Evolutionary conservation across 192 early-diverging fungal genomes (phyloP), one percentile per base, ranked within the genome.

Genomic region (Phlyctochytrium arcticum): DNA sequence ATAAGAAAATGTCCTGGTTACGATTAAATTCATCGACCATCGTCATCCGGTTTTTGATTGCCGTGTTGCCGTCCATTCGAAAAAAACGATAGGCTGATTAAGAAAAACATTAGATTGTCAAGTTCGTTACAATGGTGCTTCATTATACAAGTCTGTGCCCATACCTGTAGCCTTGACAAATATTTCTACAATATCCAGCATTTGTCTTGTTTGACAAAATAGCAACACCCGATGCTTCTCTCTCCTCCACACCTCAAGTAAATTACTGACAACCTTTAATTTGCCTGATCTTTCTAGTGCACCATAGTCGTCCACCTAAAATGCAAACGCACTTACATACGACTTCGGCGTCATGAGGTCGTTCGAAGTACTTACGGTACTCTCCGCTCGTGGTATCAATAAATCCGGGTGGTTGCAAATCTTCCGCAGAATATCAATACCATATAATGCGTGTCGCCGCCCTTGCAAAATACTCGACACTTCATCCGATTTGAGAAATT

Each of bases 331-430:
- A 12, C 12, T 44, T 19, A 44, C 12, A 44, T n/a, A 12, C 12
- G 12, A 44, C 21, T 12, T 44, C 39, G 15, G 21, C 21, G 39
- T n/a, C 39, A 19, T 44, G 39, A 12, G 21, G 39, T 19, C 12
- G 5, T 47, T 29, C n/a, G 23, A 12, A 37, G 12, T 73, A 51
- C 24, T 49, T 31, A 55, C 46, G 42, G 9, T 42, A 34, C 36
- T 79, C 70, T 17, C 73, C 36, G 12, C 71, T n/a, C n/a, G n/a
- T n/a, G n/a, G n/a, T n/a, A n/a, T 57, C 9, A 88, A 35, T 15
- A 93, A 71, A 67, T 98, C 95, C 0, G 92, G 93, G 59, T 99
- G 96, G 67, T 99, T 97, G 69, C 96, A 99, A 27, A 96, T 95
- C 78, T 99, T 98, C 49, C 95, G 80, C 8, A 95, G 82, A 47